Evolutionary conservation across 192 early-diverging fungal genomes (phyloP).

Genomic region (Spizellomyces sp.): DNA sequence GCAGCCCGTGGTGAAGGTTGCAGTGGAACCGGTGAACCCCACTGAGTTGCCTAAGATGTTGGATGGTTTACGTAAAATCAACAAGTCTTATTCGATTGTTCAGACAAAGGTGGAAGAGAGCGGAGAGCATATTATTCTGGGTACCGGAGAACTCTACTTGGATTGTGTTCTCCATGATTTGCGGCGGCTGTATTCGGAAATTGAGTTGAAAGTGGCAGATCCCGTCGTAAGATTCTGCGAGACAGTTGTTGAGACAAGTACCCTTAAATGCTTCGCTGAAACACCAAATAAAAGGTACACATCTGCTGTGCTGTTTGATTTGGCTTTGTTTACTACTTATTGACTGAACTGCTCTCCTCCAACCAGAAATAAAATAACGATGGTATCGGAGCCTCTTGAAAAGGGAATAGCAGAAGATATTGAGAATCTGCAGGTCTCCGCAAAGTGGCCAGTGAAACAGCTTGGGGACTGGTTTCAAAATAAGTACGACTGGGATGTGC

Average conservation of each 20-base stretch:
- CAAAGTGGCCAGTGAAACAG: conserved; percentile 71
- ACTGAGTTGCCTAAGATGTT: conserved; percentile 98
- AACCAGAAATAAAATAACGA: conserved; percentile 88
- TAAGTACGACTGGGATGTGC: conserved; percentile 92
- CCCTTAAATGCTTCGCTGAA: conserved; percentile 94
- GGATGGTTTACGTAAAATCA: conserved; percentile 93
- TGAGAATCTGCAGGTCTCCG: conserved; percentile 72
- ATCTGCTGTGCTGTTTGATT: neutral
- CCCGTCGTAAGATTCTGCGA: conserved; percentile 96
- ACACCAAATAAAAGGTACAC: conserved; percentile 95
- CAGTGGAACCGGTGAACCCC: conserved; percentile 96
- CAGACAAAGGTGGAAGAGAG: conserved; percentile 94
- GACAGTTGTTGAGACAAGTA: conserved; percentile 91
- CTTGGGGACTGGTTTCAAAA: conserved; percentile 80
- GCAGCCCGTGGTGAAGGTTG: conserved; percentile 87
- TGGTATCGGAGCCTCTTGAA: conserved; percentile 94
- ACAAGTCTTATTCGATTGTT: conserved; percentile 90
- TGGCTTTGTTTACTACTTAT: neutral
- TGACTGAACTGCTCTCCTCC: neutral
- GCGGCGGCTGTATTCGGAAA: conserved; percentile 89
- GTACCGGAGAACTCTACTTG: conserved; percentile 93
- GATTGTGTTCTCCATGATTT: conserved; percentile 97
- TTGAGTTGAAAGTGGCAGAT: conserved; percentile 98
- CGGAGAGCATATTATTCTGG: conserved; percentile 94
- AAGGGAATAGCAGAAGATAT: conserved; percentile 91